Conservation (phyloP, 2,329 filamentous ascomycete species). For the Beauveria medogensis region DNA sequence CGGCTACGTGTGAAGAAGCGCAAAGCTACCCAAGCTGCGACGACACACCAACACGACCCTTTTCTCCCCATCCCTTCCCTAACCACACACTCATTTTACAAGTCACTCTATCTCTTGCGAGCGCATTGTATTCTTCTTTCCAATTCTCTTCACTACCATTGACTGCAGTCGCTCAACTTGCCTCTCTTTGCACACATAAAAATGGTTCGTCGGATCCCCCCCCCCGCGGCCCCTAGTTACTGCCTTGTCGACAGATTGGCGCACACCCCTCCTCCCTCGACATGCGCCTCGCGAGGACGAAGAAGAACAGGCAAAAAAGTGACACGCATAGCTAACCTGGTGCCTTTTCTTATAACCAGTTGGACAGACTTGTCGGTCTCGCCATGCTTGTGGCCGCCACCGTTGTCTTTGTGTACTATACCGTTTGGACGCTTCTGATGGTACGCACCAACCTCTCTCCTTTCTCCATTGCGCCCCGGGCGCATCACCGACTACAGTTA, state of each 20-base stretch:
- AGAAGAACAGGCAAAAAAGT: not conserved
- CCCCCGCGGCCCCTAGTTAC: not conserved
- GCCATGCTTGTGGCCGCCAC: slow-evolving; percentile 60
- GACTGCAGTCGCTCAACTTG: slow-evolving; percentile 2
- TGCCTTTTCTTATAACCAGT: slow-evolving; percentile 43
- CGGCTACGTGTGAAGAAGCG: slow-evolving; percentile 8
- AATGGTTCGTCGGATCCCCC: not conserved
- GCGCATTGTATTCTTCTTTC: not conserved
- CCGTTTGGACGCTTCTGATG: slow-evolving; percentile 95
- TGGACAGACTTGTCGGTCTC: slow-evolving; percentile 73
- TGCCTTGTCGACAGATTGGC: not conserved
- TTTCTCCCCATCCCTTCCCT: not conserved
- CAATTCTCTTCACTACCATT: not conserved
- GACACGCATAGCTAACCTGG: not conserved
- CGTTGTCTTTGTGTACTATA: slow-evolving; percentile 76
- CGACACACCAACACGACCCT: slow-evolving; percentile 1
- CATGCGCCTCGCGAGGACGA: not conserved
- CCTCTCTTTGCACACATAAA: not conserved
- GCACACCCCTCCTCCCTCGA: not conserved
- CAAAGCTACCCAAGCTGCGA: not conserved
- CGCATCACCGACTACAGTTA: not conserved
- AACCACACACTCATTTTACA: slow-evolving; percentile 9
- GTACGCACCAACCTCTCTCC: slow-evolving; percentile 40
- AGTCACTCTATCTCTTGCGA: not conserved
- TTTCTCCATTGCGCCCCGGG: not conserved